Evolutionary conservation across 331 rosid genomes (phyloP), one percentile per base, ranked within the genome.

Genomic region (Rhamnella rubrinervis): DNA sequence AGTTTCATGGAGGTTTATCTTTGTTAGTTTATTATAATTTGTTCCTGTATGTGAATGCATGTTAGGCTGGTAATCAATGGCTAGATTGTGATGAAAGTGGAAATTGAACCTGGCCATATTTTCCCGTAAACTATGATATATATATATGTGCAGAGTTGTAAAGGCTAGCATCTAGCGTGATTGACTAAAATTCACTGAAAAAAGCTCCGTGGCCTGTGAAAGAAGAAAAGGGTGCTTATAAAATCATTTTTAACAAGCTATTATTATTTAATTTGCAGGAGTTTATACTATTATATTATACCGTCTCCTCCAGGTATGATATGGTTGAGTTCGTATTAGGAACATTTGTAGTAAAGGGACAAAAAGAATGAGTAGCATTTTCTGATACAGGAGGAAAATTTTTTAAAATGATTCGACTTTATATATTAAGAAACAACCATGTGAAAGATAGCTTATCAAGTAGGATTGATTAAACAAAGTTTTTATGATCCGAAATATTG

Each of bases 381-480:
- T 58, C 50, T 39, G 25, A 28, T 8, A 6, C 13, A 65, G 52
- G 20, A 19, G 8, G 11, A 35, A 50, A 0, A 23, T 0, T 23
- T 23, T 23, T 61, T 67, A 20, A 20, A n/a, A n/a, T 26, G 4
- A 19, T 55, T 57, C 64, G 59, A 63, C 59, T 57, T 56, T 72
- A 44, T 38, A 38, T 70, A 80, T 77, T 4, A 31, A 31, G 35
- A 4, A 31, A 31, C 56, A 70, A 60, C 71, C 78, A 77, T 44
- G 71, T 63, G 76, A 79, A 40, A 63, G 61, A 49, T 19, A 25
- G 6, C 63, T 68, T 68, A 1, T 56, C 53, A 41, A 5, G 15
- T 10, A 63, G 23, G 35, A 61, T 37, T 57, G 41, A 37, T 21
- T 46, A 46, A 61, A 56, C 67, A 23, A 35, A 39, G 25, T n/a